Conservation (phyloP, 164 flowering plant species). For the Brasenia schreberi region DNA sequence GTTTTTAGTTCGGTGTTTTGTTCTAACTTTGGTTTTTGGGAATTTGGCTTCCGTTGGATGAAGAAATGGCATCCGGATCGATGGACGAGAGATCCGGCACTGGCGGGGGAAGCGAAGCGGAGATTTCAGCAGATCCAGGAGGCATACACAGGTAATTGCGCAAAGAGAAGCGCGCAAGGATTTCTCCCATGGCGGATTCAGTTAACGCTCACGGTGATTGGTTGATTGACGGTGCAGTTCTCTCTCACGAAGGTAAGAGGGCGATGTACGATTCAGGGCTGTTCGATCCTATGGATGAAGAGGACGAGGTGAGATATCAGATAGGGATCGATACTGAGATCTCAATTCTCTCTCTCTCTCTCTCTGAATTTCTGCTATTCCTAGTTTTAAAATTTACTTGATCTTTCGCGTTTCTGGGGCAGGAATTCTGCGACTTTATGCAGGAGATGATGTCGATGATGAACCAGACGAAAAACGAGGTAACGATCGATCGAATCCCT, state of each 20-base stretch:
- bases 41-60: slow-evolving; percentile 3
- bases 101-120: slow-evolving; percentile 60
- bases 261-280: slow-evolving; percentile 76
- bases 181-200: no score
- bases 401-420: slow-evolving; percentile 4
- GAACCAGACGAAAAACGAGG: slow-evolving; percentile 62
- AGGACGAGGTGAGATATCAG: slow-evolving; percentile 34
- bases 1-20: neutral
- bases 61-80: slow-evolving; percentile 95
- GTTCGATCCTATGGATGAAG: slow-evolving; percentile 69
- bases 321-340: neutral
- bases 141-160: slow-evolving; percentile 58
- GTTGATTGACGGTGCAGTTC: slow-evolving; percentile 25
- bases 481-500: slow-evolving; percentile 6
- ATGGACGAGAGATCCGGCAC: slow-evolving; percentile 40
- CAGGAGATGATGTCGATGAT: slow-evolving; percentile 80
- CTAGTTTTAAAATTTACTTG: neutral
- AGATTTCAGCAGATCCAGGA: slow-evolving; percentile 93
- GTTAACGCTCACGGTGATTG: neutral
- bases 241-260: slow-evolving; percentile 60
- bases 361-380: neutral
- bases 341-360: neutral
- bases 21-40: neutral
- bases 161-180: neutral
- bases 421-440: slow-evolving; percentile 82